A percentile compares a stretch with the other conserved stretches of the same genome.
Evolutionary conservation across 805 yeast species (phyloP).

Genomic region (Metschnikowia gruessii): DNA sequence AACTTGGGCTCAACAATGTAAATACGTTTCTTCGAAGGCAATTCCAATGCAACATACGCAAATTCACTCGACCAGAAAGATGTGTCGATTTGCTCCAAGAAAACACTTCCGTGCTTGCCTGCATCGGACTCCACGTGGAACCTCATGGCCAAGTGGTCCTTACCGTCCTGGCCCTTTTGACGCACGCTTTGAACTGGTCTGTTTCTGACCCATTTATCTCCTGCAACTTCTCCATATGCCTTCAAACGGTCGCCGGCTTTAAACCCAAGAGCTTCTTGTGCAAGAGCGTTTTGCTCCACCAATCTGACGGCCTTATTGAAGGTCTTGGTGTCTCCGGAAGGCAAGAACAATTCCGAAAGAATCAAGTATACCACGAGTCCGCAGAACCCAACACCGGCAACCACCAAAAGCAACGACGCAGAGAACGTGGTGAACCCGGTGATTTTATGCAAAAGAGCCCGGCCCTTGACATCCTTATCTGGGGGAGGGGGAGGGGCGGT

Average conservation of each 20-base stretch:
- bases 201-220: constrained; percentile 82
- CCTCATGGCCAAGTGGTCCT: constrained; percentile 78
- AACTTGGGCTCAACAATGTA: constrained; percentile 64
- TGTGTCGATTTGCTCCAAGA: constrained; percentile 75
- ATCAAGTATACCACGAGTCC: constrained; percentile 69
- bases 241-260: constrained; percentile 58
- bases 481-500: constrained; percentile 30
- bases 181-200: constrained; percentile 75
- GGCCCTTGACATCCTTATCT: constrained; percentile 41
- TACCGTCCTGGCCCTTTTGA: constrained; percentile 68
- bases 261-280: constrained; percentile 56
- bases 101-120: constrained; percentile 63
- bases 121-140: constrained; percentile 77
- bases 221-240: constrained; percentile 75
- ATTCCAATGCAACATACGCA: constrained; percentile 70
- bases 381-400: constrained; percentile 69
- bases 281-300: constrained; percentile 63
- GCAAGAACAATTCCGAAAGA: constrained; percentile 76
- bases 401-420: constrained; percentile 56
- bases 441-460: constrained; percentile 44
- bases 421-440: constrained; percentile 61
- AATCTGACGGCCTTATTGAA: constrained; percentile 82
- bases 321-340: constrained; percentile 88
- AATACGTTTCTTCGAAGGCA: constrained; percentile 64
- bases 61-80: constrained; percentile 65